Base-by-base conservation (phyloP, 208 protist genomes). In the Acanthamoeba lenticulata region DNA sequence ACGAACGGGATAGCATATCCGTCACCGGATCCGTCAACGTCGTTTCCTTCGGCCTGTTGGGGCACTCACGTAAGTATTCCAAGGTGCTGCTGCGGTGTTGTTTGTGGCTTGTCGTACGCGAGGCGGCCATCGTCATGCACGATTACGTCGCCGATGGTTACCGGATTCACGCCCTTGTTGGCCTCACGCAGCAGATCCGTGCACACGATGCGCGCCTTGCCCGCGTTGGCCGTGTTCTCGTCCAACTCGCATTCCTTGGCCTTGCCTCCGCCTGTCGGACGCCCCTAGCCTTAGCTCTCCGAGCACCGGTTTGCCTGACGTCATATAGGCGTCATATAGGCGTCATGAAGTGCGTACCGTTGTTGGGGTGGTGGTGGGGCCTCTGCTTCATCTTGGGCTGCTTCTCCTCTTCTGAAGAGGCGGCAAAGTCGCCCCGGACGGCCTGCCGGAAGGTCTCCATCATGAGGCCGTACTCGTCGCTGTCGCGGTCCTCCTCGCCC, bases 391-490 rank as follows among this genome's bases (percentile, higher is more conserved):
- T 47, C 72, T 81, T 81, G 21, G 21, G 15, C 67, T 13, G 27
- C 42, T 47, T 81, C 27, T 24, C 42, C 69, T n/a, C 9, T 27
- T 19, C 1, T 47, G 15, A 62, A 62, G 24, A 62, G 55, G 15
- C 19, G 52, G 21, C 21, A 27, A 21, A 21, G 15, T 79, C 44
- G 38, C 67, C 69, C 36, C n/a, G 32, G 4, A 79, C 69, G 15
- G 69, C 27, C 1, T 32, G 4, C 19, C 32, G 34, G 60, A 92
- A 92, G 5, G 57, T 77, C 21, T 92, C 40, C 86, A 92, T 74
- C 86, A 92, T 92, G 11, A 55, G 21, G 36, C 74, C 74, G 57
- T 92, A 92, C 40, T 92, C 86, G 7, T 92, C 57, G n/a, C 86
- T 92, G 29, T 67, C 60, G 6, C 34, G 21, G 27, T 92, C 86